phyloP scores from a whole-genome alignment of 331 rosid species.

The Malus hybrid region DNA sequence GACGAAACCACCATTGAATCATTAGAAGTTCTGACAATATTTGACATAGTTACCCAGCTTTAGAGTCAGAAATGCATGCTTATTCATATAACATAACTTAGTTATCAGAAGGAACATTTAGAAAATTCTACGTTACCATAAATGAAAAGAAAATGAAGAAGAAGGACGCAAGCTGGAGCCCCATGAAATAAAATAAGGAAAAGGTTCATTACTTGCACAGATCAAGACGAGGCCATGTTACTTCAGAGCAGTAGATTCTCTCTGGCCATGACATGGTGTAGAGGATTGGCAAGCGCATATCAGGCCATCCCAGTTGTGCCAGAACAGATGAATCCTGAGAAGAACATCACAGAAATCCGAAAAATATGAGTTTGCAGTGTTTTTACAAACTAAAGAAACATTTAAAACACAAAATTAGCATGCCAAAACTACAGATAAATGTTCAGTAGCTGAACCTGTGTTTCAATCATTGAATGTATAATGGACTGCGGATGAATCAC shows the following conservation, averaged over 20 bases:
- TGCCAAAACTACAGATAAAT: slow-evolving; percentile 1
- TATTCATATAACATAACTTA: neutral
- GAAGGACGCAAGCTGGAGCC: neutral
- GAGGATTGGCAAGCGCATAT: slow-evolving; percentile 90
- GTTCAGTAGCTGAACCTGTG: slow-evolving; percentile 48
- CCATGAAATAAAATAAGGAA: neutral
- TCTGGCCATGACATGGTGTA: slow-evolving; percentile 95
- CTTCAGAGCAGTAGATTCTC: slow-evolving; percentile 77
- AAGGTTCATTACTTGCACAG: slow-evolving; percentile 63
- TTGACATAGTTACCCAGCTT: neutral
- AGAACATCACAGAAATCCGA: neutral
- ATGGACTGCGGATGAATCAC: slow-evolving; percentile 91
- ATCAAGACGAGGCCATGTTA: slow-evolving; percentile 93
- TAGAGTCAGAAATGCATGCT: neutral
- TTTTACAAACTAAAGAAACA: neutral
- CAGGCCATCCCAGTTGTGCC: slow-evolving; percentile 94
- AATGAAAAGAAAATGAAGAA: neutral
- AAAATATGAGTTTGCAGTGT: neutral
- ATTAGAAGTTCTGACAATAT: neutral
- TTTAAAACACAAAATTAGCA: neutral
- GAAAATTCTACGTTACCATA: neutral
- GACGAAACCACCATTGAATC: neutral
- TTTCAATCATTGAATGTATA: slow-evolving; percentile 87
- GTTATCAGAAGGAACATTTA: neutral
- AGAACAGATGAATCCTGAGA: slow-evolving; percentile 86